Base-by-base conservation (phyloP, 805 yeast species). In the Ogataea ramenticola region DNA sequence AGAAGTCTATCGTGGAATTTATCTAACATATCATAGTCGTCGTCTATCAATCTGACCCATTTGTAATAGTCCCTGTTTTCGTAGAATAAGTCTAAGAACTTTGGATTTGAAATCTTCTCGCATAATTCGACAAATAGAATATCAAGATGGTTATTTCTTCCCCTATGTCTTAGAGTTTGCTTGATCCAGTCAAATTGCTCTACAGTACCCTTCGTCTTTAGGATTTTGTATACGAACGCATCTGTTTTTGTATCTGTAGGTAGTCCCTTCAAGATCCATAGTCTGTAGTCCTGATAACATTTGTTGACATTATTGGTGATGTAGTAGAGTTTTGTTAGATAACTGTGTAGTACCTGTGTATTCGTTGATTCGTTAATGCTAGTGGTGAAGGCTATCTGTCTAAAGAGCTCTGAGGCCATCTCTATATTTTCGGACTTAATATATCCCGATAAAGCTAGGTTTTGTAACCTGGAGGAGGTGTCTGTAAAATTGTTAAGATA, bases 381-480 rank as follows among this genome's bases (percentile, higher is more conserved):
- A 8, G 11, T 32, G n/a, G 35, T 15, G n/a, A 11, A 32, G 9
- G 19, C 39, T 5, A 14, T 49, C 40, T 54, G 61, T 33, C 54
- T 57, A 42, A 60, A 61, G 10, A 61, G 39, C 47, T 56, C 60
- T 3, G 50, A 49, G 8, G 66, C 64, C 45, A 50, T 46, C 26
- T 48, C 47, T 14, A 58, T 48, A 39, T 57, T 55, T 31, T 53
- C 61, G 8, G 57, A 48, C 34, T 52, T 47, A 5, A 60, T 32
- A 46, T 56, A 57, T 12, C 55, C 53, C 33, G 50, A 49, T 35
- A 60, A 45, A 5, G 66, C 61, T 20, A 42, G 20, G 5, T 32
- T 7, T 15, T 17, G 35, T 16, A n/a, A 7, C 35, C 11, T 32
- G 17, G 35, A 17, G 5, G 19, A 32, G 7, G 21, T 17, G 7